A percentile compares a stretch with the other conserved stretches of the same genome.
Conservation (phyloP, 768 basidiomycete species). For the Phylloporus arenicola region DNA sequence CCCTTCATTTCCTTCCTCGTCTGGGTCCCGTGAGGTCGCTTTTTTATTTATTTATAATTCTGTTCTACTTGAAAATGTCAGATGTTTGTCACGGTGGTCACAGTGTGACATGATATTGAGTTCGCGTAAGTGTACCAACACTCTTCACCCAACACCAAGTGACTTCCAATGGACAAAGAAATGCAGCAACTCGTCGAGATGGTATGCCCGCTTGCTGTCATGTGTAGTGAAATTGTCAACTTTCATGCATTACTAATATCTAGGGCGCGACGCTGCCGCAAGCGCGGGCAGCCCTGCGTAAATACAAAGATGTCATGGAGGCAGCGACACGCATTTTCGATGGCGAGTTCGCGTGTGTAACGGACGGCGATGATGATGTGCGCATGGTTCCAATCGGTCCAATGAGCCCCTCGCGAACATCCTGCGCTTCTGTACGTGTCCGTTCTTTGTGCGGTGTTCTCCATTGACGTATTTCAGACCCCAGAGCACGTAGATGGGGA, state of each 20-base stretch:
- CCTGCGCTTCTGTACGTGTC: conserved; percentile 21
- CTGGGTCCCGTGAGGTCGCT: conserved; percentile 12
- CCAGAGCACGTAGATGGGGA: conserved; percentile 52
- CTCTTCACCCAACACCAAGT: not conserved
- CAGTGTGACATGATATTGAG: conserved; percentile 18
- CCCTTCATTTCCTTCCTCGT: conserved; percentile 1
- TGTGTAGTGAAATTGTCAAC: not conserved
- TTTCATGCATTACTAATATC: conserved; percentile 1
- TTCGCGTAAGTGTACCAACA: conserved; percentile 14
- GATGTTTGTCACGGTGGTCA: conserved; percentile 16
- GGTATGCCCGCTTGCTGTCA: conserved; percentile 29
- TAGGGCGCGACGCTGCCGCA: conserved; percentile 81
- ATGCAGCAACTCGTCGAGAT: conserved; percentile 61
- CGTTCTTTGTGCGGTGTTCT: not conserved
- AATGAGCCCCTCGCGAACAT: conserved; percentile 28
- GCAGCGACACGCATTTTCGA: conserved; percentile 84
- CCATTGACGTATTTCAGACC: conserved; percentile 38
- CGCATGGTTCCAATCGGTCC: conserved; percentile 35
- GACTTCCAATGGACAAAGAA: conserved; percentile 42
- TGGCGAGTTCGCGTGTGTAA: conserved; percentile 76
- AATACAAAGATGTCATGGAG: conserved; percentile 85
- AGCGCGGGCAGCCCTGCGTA: conserved; percentile 76
- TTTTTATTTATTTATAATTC: conserved; percentile 17
- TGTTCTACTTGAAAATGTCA: not conserved
- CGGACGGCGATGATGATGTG: conserved; percentile 45